phyloP scores from a whole-genome alignment of 2,329 filamentous ascomycete species.

The Alternaria conjuncta region DNA sequence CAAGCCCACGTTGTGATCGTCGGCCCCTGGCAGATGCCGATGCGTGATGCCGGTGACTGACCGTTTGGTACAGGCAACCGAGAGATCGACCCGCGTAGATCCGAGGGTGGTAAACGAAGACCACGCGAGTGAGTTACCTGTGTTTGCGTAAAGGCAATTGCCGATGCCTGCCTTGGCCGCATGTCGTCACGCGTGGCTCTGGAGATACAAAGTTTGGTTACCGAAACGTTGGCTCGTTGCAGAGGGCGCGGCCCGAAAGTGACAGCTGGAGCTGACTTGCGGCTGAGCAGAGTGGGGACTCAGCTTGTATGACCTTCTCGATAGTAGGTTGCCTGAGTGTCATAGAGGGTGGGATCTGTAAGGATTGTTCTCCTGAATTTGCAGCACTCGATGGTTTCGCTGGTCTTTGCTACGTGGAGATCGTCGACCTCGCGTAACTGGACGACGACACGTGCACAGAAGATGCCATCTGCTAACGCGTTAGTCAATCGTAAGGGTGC shows the following conservation, averaged over 20 bases:
- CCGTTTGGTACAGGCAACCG: conserved; percentile 4
- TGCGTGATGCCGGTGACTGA: conserved; percentile 4
- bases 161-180: background rate
- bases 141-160: background rate
- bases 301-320: background rate
- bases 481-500: background rate
- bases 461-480: background rate
- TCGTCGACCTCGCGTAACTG: background rate
- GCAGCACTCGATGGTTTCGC: background rate
- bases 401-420: background rate
- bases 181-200: background rate
- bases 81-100: background rate
- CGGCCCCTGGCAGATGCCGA: background rate
- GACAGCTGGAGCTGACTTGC: background rate
- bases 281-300: background rate
- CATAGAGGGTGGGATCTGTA: background rate
- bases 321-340: background rate
- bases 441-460: background rate
- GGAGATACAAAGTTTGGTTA: background rate
- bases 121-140: background rate
- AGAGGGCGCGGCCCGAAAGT: background rate
- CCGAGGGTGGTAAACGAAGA: background rate
- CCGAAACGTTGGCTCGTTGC: background rate
- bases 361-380: background rate
- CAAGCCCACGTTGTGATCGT: conserved; percentile 1